Percentiles rank a stretch among this genome's conserved stretches.
Evolutionary conservation across 2,329 filamentous ascomycete species (phyloP).

Genomic region (Emmonsiellopsis sp.): DNA sequence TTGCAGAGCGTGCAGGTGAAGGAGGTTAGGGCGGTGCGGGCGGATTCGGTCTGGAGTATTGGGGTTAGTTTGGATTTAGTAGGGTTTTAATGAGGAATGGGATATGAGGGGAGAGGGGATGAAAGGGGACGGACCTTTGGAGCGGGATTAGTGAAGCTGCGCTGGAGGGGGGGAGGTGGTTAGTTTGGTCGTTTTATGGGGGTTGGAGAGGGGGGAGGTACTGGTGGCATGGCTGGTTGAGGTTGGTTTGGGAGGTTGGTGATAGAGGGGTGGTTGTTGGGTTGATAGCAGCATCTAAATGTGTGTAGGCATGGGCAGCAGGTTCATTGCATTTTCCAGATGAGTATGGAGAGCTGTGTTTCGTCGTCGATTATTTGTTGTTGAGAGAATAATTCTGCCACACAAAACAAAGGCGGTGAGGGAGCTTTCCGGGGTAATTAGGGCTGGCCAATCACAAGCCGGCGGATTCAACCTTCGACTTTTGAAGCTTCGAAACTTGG

Average conservation of each 20-base stretch:
- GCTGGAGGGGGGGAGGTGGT: constrained; percentile 20
- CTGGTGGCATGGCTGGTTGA: constrained; percentile 44
- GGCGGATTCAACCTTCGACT: too few species aligned
- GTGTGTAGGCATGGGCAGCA: too few species aligned
- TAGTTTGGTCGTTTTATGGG: neutral
- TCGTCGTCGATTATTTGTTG: too few species aligned
- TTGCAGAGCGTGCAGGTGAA: constrained; percentile 83
- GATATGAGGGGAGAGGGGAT: neutral
- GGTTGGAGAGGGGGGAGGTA: constrained; percentile 22
- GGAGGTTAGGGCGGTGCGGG: constrained; percentile 65
- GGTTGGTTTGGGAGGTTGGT: too few species aligned
- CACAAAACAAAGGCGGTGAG: neutral
- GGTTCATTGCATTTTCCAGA: too few species aligned
- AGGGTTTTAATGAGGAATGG: neutral
- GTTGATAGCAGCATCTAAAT: too few species aligned
- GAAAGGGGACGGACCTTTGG: constrained; percentile 31
- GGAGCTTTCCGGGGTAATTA: neutral
- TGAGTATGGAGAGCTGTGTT: neutral
- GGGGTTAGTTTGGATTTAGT: neutral
- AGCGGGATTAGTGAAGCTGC: constrained; percentile 38
- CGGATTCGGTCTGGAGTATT: constrained; percentile 44
- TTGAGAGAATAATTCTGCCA: constrained; percentile 21
- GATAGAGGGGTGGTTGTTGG: too few species aligned
- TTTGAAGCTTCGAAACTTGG: too few species aligned
- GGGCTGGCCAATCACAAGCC: neutral